Evolutionary conservation across 179 eudicot genomes (phyloP), one percentile per base, ranked within the genome.

Genomic region (Heliamphora pulchella): DNA sequence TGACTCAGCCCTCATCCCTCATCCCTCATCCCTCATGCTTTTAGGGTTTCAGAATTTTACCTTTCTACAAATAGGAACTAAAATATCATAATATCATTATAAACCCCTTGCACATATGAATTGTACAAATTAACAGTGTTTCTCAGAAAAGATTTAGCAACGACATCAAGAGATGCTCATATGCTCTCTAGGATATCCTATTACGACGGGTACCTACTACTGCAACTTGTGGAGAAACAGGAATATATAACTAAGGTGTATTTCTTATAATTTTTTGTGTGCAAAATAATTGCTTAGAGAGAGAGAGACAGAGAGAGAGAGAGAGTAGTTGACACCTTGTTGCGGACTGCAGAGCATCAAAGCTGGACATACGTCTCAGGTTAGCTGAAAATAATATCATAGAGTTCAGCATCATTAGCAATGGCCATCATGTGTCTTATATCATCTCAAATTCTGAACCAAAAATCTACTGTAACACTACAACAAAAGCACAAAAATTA

Each of bases 271-370:
- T 73, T 71, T 54, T 53, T 6, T 62, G 11, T 14, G 5, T 31
- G 17, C 18, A 15, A 44, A 5, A 41, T 7, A 53, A 2, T 50
- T 78, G 22, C 48, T 31, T 51, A 8, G 13, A 22, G 20, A 5
- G 3, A 31, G 15, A 31, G 2, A 57, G 31, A 43, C 8, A 22
- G 44, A 50, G 55, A 4, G 10, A 7, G 15, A 31, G 18, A 68
- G 22, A 18, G 18, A 53, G 4, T 17, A 58, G 66, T 53, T 59
- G 79, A 67, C 83, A 90, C 99, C 94, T 96, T 59, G 93, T 89
- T 54, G 93, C 89, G 22, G 90, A 88, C 76, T 94, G 99, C 66
- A 92, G 92, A 75, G 94, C 97, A 79, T 94, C 98, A 88, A 94
- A 89, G 83, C 96, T 92, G 82, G 98, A 89, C 80, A 88, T 77